Base-by-base conservation (phyloP, 73 alveolate genomes). In the Uronychia setigera region DNA sequence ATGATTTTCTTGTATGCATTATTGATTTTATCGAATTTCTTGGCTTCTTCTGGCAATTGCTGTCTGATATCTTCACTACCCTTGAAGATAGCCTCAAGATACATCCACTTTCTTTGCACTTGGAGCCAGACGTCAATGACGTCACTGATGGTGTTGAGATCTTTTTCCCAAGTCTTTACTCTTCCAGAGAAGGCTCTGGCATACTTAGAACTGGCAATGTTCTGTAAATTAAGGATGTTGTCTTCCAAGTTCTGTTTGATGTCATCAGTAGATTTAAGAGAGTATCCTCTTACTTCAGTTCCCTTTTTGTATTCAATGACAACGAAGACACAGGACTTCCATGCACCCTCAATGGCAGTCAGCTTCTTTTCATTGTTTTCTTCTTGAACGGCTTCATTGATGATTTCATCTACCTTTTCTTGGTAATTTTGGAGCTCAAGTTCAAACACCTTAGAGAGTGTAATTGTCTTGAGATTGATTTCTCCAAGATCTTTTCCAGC, bases 1-100 rank as follows among this genome's bases (percentile, higher is more conserved):
- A 98, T 98, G 58, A 97, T 94, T 81, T 95, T 96, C 91, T 94
- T 94, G 92, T 96, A 98, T 74, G 92, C 91, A 76, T 94, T 94
- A 91, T 98, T 98, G 74, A 93, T 97, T 77, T 96, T 92, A 85
- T 91, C 99, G 94, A 98, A 97, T 90, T 97, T 98, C 94, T 99
- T 98, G 26, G 99, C 99, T 90, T 98, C 99, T 86, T 99, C 99
- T 31, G 98, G 98, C 78, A 99, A 95, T 96, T 98, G 96, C 95
- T 97, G 96, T 83, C 99, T 94, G 86, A 99, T 99, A 97, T 99
- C 99, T 88, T 98, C 99, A 86, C 98, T 87, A 32, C 99, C 99
- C 35, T 97, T 97, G 91, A 99, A 99, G 88, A 99, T 99, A 91
- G 99, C 94, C 93, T 99, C 99, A 83, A 99, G 92, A 92, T 99